Evolutionary conservation across 345 rosid genomes (phyloP).

Genomic region (Sisymbrium irio): DNA sequence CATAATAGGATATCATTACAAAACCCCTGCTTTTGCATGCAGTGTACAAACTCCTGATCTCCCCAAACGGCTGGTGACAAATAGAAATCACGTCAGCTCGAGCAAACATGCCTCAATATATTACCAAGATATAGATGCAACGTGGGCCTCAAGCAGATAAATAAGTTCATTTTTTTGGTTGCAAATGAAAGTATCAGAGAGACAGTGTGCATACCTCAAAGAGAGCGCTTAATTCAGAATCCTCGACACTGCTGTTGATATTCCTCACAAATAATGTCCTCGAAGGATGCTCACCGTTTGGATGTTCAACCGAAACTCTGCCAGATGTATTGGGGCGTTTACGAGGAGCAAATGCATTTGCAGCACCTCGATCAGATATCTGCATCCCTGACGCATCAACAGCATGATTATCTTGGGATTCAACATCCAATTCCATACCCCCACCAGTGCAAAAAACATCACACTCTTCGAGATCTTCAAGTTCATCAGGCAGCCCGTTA

Average conservation of each 20-base stretch:
- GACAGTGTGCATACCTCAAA: slow-evolving; percentile 62
- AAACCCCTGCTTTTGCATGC: slow-evolving; percentile 97
- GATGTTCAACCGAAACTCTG: slow-evolving; percentile 84
- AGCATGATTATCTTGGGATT: slow-evolving; percentile 50
- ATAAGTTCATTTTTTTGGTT: not conserved
- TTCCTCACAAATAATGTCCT: slow-evolving; percentile 91
- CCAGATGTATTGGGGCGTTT: slow-evolving; percentile 59
- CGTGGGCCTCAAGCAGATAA: not conserved
- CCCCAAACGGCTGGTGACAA: slow-evolving; percentile 77
- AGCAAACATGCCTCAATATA: not conserved
- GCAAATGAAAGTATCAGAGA: not conserved
- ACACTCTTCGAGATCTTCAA: slow-evolving; percentile 80
- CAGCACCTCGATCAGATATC: slow-evolving; percentile 51
- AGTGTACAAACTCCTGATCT: slow-evolving; percentile 84
- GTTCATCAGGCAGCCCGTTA: slow-evolving; percentile 51
- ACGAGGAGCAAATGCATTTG: slow-evolving; percentile 44
- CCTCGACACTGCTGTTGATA: slow-evolving; percentile 93
- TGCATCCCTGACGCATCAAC: slow-evolving; percentile 47
- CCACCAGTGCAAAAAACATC: slow-evolving; percentile 86
- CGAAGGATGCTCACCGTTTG: slow-evolving; percentile 96
- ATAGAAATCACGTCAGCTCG: slow-evolving; percentile 11
- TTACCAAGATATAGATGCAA: not conserved
- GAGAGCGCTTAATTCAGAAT: slow-evolving; percentile 74
- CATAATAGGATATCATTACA: slow-evolving; percentile 95
- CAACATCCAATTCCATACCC: slow-evolving; percentile 82